Evolutionary conservation across 2,329 filamentous ascomycete species (phyloP).

Genomic region (Talaromyces atroroseus): DNA sequence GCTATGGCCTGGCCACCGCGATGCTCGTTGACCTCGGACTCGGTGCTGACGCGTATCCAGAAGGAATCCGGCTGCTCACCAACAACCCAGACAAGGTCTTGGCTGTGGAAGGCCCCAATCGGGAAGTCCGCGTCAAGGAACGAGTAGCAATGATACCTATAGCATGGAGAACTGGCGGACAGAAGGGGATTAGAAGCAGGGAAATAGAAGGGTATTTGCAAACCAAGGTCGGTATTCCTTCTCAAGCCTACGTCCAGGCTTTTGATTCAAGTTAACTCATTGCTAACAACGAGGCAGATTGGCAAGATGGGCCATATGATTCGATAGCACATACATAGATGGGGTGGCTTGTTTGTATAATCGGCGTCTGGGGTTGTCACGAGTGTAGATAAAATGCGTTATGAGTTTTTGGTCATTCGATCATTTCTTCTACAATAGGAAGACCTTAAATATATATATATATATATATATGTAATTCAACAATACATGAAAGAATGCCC

Average conservation of each 20-base stretch:
- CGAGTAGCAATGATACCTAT: conserved; percentile 92
- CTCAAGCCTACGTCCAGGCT: neutral
- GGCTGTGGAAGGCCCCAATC: conserved; percentile 84
- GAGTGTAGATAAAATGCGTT: neutral
- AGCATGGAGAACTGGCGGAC: conserved; percentile 76
- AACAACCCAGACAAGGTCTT: conserved; percentile 98
- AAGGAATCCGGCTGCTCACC: conserved; percentile 69
- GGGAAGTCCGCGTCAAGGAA: conserved; percentile 82
- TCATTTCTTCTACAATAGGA: too few relatives aligned
- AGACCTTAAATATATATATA: too few relatives aligned
- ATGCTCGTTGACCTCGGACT: conserved; percentile 83
- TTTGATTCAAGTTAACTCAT: conserved; percentile 13
- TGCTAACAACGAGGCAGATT: conserved; percentile 51
- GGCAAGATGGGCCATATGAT: conserved; percentile 82
- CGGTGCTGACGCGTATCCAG: conserved; percentile 55
- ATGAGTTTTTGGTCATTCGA: neutral
- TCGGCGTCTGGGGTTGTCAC: neutral
- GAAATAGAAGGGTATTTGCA: conserved; percentile 92
- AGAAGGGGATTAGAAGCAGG: conserved; percentile 73
- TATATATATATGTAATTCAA: too few relatives aligned
- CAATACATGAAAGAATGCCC: too few relatives aligned
- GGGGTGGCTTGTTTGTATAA: conserved; percentile 1
- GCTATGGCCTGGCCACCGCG: conserved; percentile 92
- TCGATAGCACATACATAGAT: conserved; percentile 25
- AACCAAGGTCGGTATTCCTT: conserved; percentile 66